Evolutionary conservation across 306 rosid genomes (phyloP).

Genomic region (Medicago ruthenica): DNA sequence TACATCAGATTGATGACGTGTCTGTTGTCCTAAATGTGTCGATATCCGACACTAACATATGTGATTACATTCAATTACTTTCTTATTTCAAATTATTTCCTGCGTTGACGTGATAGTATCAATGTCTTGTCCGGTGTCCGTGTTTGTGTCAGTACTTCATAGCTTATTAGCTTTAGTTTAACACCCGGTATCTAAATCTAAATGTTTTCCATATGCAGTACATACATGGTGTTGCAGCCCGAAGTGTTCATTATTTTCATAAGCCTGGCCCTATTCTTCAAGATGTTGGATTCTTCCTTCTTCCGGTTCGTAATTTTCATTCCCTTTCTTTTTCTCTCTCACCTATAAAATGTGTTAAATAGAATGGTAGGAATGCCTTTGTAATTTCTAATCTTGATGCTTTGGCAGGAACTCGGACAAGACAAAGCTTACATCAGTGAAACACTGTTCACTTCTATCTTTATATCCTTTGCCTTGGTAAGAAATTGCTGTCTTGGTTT

Average conservation of each 20-base stretch:
- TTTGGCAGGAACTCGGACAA: slow-evolving; percentile 75
- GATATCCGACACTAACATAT: background rate
- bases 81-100: background rate
- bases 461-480: slow-evolving; percentile 76
- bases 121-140: background rate
- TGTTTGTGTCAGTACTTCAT: background rate
- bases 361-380: slow-evolving; percentile 13
- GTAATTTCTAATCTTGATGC: slow-evolving; percentile 36
- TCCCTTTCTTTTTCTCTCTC: background rate
- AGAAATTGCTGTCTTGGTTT: slow-evolving; percentile 36
- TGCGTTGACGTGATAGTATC: background rate
- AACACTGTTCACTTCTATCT: slow-evolving; percentile 65
- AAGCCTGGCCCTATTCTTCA: slow-evolving; percentile 84
- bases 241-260: slow-evolving; percentile 87
- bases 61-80: background rate
- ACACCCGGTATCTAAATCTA: slow-evolving; percentile 31
- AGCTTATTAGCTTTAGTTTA: background rate
- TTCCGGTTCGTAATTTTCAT: slow-evolving; percentile 66
- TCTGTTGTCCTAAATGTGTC: background rate
- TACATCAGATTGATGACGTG: background rate
- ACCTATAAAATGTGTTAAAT: background rate
- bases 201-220: slow-evolving; percentile 58
- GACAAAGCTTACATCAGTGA: slow-evolving; percentile 80
- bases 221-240: slow-evolving; percentile 86
- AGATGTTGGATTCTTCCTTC: slow-evolving; percentile 81